A percentile compares a stretch with the other conserved stretches of the same genome.
phyloP scores from a whole-genome alignment of 257 asterid genomes.

The Salvia splendens region DNA sequence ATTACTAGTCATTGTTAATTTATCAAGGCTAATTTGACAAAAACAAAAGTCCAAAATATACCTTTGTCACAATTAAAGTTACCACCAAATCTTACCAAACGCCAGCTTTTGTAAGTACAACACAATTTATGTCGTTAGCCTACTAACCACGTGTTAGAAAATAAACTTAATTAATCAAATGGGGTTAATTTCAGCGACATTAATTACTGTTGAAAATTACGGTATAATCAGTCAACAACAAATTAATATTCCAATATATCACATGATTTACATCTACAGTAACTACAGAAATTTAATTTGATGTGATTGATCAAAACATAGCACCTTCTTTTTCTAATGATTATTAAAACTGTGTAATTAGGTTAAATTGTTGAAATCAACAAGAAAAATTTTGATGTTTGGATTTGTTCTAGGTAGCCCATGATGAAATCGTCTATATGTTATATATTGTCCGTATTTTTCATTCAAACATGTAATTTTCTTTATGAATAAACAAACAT shows the following conservation, averaged over 20 bases:
- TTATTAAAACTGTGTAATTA: too few relatives aligned
- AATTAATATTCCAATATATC: background rate
- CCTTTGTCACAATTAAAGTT: background rate
- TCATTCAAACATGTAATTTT: too few relatives aligned
- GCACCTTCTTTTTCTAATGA: too few relatives aligned
- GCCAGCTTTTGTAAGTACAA: background rate
- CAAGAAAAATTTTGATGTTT: too few relatives aligned
- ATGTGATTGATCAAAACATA: too few relatives aligned
- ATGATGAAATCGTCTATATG: too few relatives aligned
- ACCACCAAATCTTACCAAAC: constrained; percentile 25
- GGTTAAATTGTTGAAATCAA: too few relatives aligned
- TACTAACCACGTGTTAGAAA: background rate
- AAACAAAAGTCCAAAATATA: constrained; percentile 4
- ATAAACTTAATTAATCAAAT: background rate
- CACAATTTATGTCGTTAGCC: background rate
- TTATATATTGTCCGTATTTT: too few relatives aligned
- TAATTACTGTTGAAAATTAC: constrained; percentile 7
- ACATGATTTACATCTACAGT: too few relatives aligned
- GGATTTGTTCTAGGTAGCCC: too few relatives aligned
- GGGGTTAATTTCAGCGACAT: background rate
- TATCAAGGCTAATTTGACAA: constrained; percentile 19
- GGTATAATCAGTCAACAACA: background rate
- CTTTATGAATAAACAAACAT: too few relatives aligned
- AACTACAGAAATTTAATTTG: too few relatives aligned
- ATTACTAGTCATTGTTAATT: constrained; percentile 1